Conservation (phyloP, 495 filamentous ascomycete genomes). For the Letharia lupina region DNA sequence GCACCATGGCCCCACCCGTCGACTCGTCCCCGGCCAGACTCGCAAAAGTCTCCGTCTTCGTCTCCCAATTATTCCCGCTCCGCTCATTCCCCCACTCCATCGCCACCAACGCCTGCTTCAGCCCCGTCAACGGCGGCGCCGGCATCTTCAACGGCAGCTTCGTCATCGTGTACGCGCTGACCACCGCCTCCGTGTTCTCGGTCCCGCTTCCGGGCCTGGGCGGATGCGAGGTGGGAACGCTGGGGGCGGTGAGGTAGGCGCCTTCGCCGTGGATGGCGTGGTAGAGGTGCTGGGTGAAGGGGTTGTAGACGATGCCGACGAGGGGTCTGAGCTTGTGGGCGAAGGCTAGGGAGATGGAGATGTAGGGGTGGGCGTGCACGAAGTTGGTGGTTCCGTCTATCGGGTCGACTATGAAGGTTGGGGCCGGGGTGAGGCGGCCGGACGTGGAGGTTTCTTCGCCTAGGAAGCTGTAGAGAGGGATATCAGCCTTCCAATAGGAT, state of each 20-base stretch:
- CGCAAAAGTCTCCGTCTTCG: slow-evolving; percentile 62
- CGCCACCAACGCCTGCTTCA: slow-evolving; percentile 52
- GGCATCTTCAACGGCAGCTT: slow-evolving; percentile 47
- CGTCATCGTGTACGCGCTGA: slow-evolving; percentile 19
- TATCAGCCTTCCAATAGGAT: background rate
- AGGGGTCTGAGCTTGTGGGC: slow-evolving; percentile 48
- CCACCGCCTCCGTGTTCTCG: slow-evolving; percentile 13
- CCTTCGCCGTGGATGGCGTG: slow-evolving; percentile 57
- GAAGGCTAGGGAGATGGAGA: slow-evolving; percentile 71
- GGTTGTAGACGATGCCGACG: slow-evolving; percentile 77
- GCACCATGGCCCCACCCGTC: slow-evolving; percentile 76
- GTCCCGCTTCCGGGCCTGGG: slow-evolving; percentile 12
- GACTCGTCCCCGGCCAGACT: slow-evolving; percentile 54
- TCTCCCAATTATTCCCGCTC: slow-evolving; percentile 55
- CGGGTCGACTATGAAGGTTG: slow-evolving; percentile 76
- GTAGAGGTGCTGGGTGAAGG: slow-evolving; percentile 55
- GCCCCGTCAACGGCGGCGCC: slow-evolving; percentile 41
- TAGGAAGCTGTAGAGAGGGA: slow-evolving; percentile 40
- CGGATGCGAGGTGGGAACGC: slow-evolving; percentile 18
- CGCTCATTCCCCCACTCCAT: slow-evolving; percentile 67
- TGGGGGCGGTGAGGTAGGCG: slow-evolving; percentile 42
- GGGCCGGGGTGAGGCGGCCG: slow-evolving; percentile 46
- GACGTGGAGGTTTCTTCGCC: slow-evolving; percentile 74
- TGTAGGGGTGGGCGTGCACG: slow-evolving; percentile 54
- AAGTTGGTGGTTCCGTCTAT: slow-evolving; percentile 84